Base-by-base conservation (phyloP, 441 rosid species). In the Omphalea diandra region DNA sequence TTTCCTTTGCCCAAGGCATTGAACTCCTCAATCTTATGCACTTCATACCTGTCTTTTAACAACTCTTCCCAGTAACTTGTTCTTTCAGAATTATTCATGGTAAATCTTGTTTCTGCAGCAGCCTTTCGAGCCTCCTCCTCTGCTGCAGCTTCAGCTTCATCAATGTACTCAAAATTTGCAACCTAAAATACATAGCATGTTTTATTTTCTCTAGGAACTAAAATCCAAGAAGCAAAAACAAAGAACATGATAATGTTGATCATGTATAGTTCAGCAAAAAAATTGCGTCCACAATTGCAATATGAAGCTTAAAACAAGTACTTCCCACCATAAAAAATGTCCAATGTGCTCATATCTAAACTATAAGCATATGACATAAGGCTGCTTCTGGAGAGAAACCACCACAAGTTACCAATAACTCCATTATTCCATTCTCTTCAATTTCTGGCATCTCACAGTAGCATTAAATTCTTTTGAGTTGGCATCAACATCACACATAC, bases 121-220 rank as follows among this genome's bases (percentile, higher is more conserved):
- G 80, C 81, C 76, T 82, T 90, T 76, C 79, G 87, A 50, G 88
- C 90, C 80, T 80, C 86, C 66, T 82, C 87, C 77, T 87, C 86
- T 15, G 85, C 91, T 22, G 79, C 89, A 41, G 87, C 93, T 81
- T 90, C 89, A 31, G 72, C 90, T 83, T 95, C 97, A 2, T 95
- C 99, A 69, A 91, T 90, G 76, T 85, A 95, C 82, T 91, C 97
- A 67, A 95, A 95, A 81, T 95, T 95, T 50, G 99, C 99, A 72
- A 95, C 99, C 99, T 95, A 75, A 69, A 58, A 74, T 54, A 73
- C 31, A 80, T 11, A 79, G 61, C 5, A 73, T 41, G 26, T 33
- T 27, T 40, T 26, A 58, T 54, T 26, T 29, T 31, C 22, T 72
- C 63, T n/a, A 66, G 55, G 54, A 53, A 68, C 35, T 56, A 55